These are phyloP conservation scores for Neopestalotiopsis rosae DNA, from an alignment of 2,329 filamentous ascomycete species.

Conservation along the genomic window DNA sequence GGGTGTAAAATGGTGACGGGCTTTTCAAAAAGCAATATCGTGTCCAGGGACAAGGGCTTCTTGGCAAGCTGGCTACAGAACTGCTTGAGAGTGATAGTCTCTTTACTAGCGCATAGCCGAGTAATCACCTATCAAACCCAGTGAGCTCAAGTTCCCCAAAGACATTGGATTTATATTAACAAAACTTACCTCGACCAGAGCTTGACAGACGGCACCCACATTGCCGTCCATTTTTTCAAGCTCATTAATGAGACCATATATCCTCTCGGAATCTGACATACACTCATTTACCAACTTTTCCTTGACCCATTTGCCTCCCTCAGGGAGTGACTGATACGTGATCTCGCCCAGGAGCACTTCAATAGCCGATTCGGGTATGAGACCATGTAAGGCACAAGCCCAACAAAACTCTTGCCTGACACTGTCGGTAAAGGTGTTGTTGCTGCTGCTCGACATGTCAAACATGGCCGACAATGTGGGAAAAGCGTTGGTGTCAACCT, in stretches of 20 bases:
- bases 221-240: slow-evolving; percentile 92
- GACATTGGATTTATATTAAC: slow-evolving; percentile 3
- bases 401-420: slow-evolving; percentile 81
- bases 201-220: slow-evolving; percentile 82
- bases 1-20: slow-evolving; percentile 73
- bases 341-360: slow-evolving; percentile 83
- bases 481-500: slow-evolving; percentile 82
- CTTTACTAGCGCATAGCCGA: slow-evolving; percentile 72
- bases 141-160: neutral
- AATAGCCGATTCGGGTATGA: slow-evolving; percentile 81
- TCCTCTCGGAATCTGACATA: slow-evolving; percentile 74
- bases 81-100: slow-evolving; percentile 80
- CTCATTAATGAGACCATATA: slow-evolving; percentile 78
- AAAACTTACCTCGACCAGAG: slow-evolving; percentile 69
- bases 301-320: slow-evolving; percentile 76
- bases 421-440: slow-evolving; percentile 62
- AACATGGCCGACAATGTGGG: slow-evolving; percentile 65
- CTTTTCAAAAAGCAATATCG: slow-evolving; percentile 77
- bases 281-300: slow-evolving; percentile 81
- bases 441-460: slow-evolving; percentile 61
- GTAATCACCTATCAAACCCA: slow-evolving; percentile 60
- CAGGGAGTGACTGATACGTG: slow-evolving; percentile 78
- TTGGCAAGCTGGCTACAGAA: slow-evolving; percentile 76
- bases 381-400: slow-evolving; percentile 83
- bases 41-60: slow-evolving; percentile 74